Conservation (phyloP, 2,329 filamentous ascomycete genomes). For the Penicillium crustosum region DNA sequence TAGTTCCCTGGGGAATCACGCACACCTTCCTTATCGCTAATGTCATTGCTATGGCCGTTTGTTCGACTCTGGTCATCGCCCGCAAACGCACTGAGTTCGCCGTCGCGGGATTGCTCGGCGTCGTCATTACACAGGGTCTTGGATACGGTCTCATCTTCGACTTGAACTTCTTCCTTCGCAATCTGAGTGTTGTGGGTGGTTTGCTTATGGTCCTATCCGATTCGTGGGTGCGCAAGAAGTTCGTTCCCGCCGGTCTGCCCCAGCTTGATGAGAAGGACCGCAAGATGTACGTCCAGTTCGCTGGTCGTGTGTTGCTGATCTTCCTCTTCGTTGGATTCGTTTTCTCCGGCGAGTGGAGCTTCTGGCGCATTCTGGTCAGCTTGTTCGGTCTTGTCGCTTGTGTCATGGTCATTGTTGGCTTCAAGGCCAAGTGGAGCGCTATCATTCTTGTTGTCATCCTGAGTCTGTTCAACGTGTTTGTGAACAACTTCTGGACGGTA, state of each 20-base stretch:
- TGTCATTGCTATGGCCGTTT: conserved; percentile 80
- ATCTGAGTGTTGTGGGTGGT: conserved; percentile 94
- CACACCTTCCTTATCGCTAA: conserved; percentile 92
- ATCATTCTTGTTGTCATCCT: conserved; percentile 92
- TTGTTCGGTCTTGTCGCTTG: conserved; percentile 84
- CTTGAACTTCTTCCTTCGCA: conserved; percentile 99
- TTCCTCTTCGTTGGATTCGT: conserved; percentile 98
- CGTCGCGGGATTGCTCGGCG: conserved; percentile 82
- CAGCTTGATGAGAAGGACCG: conserved; percentile 97
- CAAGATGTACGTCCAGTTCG: conserved; percentile 99
- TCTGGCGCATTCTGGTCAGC: conserved; percentile 84
- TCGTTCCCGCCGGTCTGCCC: conserved; percentile 91
- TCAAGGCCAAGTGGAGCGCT: conserved; percentile 99
- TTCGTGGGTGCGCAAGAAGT: conserved; percentile 96
- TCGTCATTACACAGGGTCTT: conserved; percentile 89
- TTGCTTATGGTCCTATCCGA: conserved; percentile 97
- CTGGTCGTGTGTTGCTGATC: conserved; percentile 90
- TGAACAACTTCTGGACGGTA: conserved; percentile 99
- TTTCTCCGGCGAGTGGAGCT: conserved; percentile 88
- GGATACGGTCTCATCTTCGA: conserved; percentile 98
- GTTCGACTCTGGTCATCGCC: conserved; percentile 82
- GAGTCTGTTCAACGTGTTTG: conserved; percentile 92
- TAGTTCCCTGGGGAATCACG: conserved; percentile 84
- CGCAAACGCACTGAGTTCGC: conserved; percentile 93
- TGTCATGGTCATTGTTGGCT: conserved; percentile 97